These are phyloP conservation scores for Globisporangium spinosum DNA, from an alignment of 352 stramenopile species.

Conservation along the genomic window DNA sequence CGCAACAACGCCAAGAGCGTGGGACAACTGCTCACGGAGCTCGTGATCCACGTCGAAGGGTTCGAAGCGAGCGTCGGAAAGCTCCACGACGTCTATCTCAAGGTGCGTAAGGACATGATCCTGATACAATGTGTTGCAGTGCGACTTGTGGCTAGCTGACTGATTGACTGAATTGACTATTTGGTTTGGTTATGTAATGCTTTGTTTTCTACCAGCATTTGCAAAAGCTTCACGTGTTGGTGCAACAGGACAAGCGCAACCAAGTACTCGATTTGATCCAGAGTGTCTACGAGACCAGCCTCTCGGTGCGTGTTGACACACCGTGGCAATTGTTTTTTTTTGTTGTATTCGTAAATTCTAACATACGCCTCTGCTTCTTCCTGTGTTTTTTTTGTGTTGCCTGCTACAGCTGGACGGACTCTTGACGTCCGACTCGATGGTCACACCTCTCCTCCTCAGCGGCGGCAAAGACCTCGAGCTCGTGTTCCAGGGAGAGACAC, in stretches of 20 bases:
- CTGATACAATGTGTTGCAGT: background rate
- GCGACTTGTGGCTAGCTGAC: background rate
- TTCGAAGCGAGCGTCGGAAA: constrained; percentile 23
- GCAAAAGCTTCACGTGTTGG: constrained; percentile 25
- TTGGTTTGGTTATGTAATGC: background rate
- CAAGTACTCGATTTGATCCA: constrained; percentile 44
- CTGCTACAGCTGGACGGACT: constrained; percentile 16
- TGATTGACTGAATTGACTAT: background rate
- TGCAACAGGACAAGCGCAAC: constrained; percentile 24
- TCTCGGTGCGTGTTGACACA: constrained; percentile 28
- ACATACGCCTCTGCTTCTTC: background rate
- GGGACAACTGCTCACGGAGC: constrained; percentile 24
- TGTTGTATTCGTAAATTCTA: background rate
- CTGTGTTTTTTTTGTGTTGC: background rate
- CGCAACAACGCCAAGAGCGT: constrained; percentile 31
- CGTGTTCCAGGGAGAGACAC: constrained; percentile 23
- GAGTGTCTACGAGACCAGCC: constrained; percentile 38
- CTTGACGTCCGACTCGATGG: constrained; percentile 22
- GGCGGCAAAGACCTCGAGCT: constrained; percentile 28
- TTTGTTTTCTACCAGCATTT: constrained; percentile 31
- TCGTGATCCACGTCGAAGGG: constrained; percentile 17
- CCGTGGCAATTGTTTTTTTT: background rate
- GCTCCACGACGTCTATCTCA: constrained; percentile 35
- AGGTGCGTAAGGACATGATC: constrained; percentile 15
- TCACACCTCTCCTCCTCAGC: constrained; percentile 32